phyloP scores from a whole-genome alignment of 2,329 filamentous ascomycete species.

The Dothidotthia symphoricarpi region DNA sequence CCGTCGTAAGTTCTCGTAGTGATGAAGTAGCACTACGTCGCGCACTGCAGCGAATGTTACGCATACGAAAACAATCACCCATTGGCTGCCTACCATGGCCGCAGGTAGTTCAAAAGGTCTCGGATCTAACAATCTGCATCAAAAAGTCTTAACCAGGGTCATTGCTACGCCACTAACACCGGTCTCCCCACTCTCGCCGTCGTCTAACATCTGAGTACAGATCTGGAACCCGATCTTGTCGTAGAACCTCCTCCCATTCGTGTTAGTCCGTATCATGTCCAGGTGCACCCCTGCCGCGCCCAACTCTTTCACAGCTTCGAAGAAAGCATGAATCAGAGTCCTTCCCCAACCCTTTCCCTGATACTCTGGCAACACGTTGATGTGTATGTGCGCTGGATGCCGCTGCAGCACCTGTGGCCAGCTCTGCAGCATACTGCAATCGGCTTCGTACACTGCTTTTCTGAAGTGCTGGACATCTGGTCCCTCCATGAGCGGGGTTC shows the following conservation, averaged over 20 bases:
- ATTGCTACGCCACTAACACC: slow-evolving; percentile 25
- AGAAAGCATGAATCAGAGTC: slow-evolving; percentile 27
- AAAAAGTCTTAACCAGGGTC: slow-evolving; percentile 26
- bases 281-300: slow-evolving; percentile 37
- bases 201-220: slow-evolving; percentile 27
- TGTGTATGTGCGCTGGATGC: slow-evolving; percentile 42
- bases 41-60: too few relatives aligned
- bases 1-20: too few relatives aligned
- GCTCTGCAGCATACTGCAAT: slow-evolving; percentile 25
- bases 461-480: slow-evolving; percentile 18
- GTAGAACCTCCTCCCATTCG: slow-evolving; percentile 29
- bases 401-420: slow-evolving; percentile 17
- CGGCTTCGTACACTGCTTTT: slow-evolving; percentile 17
- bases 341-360: slow-evolving; percentile 36
- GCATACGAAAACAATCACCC: too few relatives aligned
- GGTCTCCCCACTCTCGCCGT: slow-evolving; percentile 24
- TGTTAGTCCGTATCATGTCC: slow-evolving; percentile 37
- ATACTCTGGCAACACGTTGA: slow-evolving; percentile 37
- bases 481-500: slow-evolving; percentile 18
- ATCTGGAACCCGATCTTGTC: slow-evolving; percentile 25
- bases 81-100: too few relatives aligned
- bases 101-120: too few relatives aligned
- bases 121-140: too few relatives aligned
- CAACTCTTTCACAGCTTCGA: slow-evolving; percentile 18
- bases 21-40: too few relatives aligned